Conservation (phyloP, 208 protist species). For the Leishmania major region DNA sequence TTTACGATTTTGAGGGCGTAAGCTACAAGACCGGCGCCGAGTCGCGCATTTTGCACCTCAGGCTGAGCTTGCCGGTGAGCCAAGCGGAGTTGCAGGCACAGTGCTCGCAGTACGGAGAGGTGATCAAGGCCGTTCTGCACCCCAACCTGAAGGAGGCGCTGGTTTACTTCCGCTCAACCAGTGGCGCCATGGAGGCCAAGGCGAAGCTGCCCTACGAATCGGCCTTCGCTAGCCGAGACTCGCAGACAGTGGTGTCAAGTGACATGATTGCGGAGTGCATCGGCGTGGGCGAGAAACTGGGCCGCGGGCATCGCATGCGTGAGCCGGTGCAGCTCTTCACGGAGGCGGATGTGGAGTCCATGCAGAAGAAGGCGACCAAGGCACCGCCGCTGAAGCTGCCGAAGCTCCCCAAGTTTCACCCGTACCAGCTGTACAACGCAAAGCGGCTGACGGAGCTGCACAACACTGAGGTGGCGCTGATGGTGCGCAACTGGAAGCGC, state of each 20-base stretch:
- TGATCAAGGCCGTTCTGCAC: slow-evolving; percentile 79
- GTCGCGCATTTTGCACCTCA: slow-evolving; percentile 77
- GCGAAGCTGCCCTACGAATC: slow-evolving; percentile 67
- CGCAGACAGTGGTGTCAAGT: slow-evolving; percentile 74
- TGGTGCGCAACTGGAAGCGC: slow-evolving; percentile 81
- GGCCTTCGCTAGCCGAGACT: slow-evolving; percentile 59
- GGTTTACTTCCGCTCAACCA: slow-evolving; percentile 76
- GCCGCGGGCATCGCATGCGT: slow-evolving; percentile 84
- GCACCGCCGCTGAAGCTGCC: slow-evolving; percentile 72
- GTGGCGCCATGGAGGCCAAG: slow-evolving; percentile 84
- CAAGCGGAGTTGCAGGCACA: slow-evolving; percentile 70
- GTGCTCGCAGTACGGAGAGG: slow-evolving; percentile 73
- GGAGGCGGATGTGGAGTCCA: slow-evolving; percentile 62
- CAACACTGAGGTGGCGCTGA: slow-evolving; percentile 75
- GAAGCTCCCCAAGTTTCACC: slow-evolving; percentile 65
- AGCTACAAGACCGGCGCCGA: slow-evolving; percentile 83
- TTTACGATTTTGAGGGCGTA: slow-evolving; percentile 97
- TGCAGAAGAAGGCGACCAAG: slow-evolving; percentile 56
- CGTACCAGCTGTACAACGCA: slow-evolving; percentile 83
- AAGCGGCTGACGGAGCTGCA: slow-evolving; percentile 85
- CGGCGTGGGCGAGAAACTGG: slow-evolving; percentile 74
- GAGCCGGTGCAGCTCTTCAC: slow-evolving; percentile 62
- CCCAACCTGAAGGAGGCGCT: slow-evolving; percentile 87
- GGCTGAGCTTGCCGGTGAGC: slow-evolving; percentile 50
- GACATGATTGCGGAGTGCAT: slow-evolving; percentile 85